Conservation (phyloP, 345 rosid genomes). For the Eucalyptus cladocalyx region DNA sequence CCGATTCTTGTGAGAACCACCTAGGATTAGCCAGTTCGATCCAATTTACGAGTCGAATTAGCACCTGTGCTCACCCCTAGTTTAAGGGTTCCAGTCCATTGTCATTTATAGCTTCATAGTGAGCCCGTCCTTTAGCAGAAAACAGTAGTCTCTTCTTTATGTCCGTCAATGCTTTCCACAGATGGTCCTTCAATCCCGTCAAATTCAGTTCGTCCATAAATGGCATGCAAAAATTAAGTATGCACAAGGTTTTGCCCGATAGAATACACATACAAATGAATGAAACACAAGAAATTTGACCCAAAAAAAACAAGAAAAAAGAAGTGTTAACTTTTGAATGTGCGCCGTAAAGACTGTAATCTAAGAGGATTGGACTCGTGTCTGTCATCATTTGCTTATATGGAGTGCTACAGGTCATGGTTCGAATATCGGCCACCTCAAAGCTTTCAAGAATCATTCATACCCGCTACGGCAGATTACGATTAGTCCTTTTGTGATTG, state of each 20-base stretch:
- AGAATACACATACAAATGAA: not conserved
- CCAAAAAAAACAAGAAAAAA: too few species aligned
- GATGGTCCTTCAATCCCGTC: not conserved
- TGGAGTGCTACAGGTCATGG: too few species aligned
- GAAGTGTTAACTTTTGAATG: not conserved
- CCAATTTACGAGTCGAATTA: too few species aligned
- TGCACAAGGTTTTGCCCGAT: not conserved
- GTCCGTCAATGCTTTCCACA: not conserved
- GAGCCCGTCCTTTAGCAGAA: not conserved
- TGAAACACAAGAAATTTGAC: not conserved
- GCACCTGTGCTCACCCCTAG: not conserved
- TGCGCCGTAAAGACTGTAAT: not conserved
- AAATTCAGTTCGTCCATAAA: not conserved
- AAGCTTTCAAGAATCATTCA: too few species aligned
- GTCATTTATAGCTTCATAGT: not conserved
- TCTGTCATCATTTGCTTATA: too few species aligned
- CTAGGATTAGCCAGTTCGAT: too few species aligned
- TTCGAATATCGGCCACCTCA: too few species aligned
- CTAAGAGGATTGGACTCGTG: too few species aligned
- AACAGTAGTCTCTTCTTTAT: not conserved
- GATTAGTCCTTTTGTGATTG: too few species aligned
- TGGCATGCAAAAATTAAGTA: not conserved
- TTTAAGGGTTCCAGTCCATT: not conserved
- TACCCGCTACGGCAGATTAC: too few species aligned
- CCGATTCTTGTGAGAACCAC: not conserved